Percentiles rank a stretch among this genome's conserved stretches.
These are phyloP conservation scores for Lentinula guzmanii DNA, from an alignment of 768 basidiomycete species.

Conservation along the genomic window DNA sequence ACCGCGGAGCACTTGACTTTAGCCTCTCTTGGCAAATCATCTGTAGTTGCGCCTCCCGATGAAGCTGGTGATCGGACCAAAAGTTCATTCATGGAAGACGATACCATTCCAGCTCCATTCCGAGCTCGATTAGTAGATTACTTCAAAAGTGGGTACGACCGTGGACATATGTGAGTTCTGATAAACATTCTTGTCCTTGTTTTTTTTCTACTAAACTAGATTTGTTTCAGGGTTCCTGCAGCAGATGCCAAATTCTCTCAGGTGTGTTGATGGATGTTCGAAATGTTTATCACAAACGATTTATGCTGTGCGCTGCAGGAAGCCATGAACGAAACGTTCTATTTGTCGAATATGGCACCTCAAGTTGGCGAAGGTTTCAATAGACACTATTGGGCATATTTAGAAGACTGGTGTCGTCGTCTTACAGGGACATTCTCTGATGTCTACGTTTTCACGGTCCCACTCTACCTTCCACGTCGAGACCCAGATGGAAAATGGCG, in stretches of 20 bases:
- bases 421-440: constrained; percentile 86
- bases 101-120: constrained; percentile 67
- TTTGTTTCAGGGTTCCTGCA: constrained; percentile 73
- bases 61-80: constrained; percentile 60
- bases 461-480: constrained; percentile 86
- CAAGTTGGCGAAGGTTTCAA: constrained; percentile 99
- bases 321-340: constrained; percentile 97
- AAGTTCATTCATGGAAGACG: constrained; percentile 82
- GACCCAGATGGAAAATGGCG: constrained; percentile 92
- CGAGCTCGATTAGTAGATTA: constrained; percentile 85
- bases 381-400: constrained; percentile 95
- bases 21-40: constrained; percentile 57
- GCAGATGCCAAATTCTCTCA: constrained; percentile 93
- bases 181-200: neutral
- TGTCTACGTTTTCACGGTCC: constrained; percentile 96
- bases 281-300: neutral
- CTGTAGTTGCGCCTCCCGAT: constrained; percentile 20
- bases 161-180: constrained; percentile 85
- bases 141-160: constrained; percentile 89
- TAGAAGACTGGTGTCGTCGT: constrained; percentile 92
- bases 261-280: constrained; percentile 26
- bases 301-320: constrained; percentile 31
- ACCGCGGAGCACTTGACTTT: constrained; percentile 93
- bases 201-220: neutral
- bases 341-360: constrained; percentile 93